Conservation (phyloP, 1,284 basidiomycete genomes). For the Irpex lacteus region DNA sequence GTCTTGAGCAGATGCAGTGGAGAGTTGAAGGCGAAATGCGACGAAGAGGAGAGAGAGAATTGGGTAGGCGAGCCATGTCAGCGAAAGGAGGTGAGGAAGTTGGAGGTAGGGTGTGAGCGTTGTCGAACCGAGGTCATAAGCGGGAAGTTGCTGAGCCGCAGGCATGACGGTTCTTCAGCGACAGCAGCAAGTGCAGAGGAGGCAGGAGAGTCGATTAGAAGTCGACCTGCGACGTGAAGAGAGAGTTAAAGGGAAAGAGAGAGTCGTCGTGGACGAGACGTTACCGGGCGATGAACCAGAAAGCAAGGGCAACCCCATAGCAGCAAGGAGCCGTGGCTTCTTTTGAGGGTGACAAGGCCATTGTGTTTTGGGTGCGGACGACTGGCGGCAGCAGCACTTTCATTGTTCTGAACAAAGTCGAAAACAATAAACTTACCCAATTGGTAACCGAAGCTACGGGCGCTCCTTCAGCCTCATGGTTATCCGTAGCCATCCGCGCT, state of each 20-base stretch:
- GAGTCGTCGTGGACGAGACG: constrained; percentile 25
- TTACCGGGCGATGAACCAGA: constrained; percentile 17
- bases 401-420: constrained; percentile 19
- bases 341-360: constrained; percentile 24
- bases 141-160: constrained; percentile 36
- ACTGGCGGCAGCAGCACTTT: not conserved
- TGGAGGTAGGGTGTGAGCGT: constrained; percentile 80
- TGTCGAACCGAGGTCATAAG: constrained; percentile 50
- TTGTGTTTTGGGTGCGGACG: constrained; percentile 19
- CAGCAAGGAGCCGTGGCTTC: constrained; percentile 19
- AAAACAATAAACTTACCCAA: constrained; percentile 15
- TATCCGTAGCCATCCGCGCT: not conserved
- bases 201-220: not conserved
- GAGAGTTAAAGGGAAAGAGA: constrained; percentile 15
- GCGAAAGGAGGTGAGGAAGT: constrained; percentile 77
- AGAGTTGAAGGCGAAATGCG: constrained; percentile 76
- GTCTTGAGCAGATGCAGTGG: constrained; percentile 67
- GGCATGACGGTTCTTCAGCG: constrained; percentile 30
- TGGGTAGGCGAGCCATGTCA: constrained; percentile 83
- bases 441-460: constrained; percentile 4
- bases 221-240: constrained; percentile 50
- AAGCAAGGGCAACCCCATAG: not conserved
- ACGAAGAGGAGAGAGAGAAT: constrained; percentile 87
- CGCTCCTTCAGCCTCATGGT: constrained; percentile 6
- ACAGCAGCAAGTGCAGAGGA: not conserved